Base-by-base conservation (phyloP, 768 basidiomycete species). In the Suillus variegatus region DNA sequence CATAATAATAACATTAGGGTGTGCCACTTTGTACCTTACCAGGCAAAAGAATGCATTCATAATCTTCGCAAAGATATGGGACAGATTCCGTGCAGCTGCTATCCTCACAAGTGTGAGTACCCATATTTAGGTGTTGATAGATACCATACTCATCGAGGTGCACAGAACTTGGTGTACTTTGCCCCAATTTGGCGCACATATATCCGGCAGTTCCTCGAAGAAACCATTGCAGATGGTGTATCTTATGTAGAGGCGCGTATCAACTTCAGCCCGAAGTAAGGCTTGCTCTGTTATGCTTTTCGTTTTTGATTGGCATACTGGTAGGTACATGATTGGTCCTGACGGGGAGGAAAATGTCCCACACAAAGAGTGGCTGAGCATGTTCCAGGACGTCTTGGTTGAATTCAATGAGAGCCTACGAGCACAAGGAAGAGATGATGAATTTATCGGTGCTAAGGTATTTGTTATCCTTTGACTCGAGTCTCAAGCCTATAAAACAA, bases 1-100 rank as follows among this genome's bases (percentile, higher is more conserved):
- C 88, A 92, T 66, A 90, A 91, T 61, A 91, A 89, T 6, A 81
- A 88, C 12, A 76, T 81, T 3, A 90, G 91, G 83, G 91, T 86
- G 62, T 12, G 70, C 44, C 25, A 25, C 12, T 18, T 22, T 38
- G 13, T 46, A 14, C 38, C 9, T 38, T 35, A 43, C 10, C 47
- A 1, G 38, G 18, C 49, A 60, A 43, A 47, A 12, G 54, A n/a
- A 51, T 54, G 22, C 36, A 56, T 8, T 63, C 62, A 43, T 63
- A 25, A 44, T 62, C 6, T 20, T 22, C 12, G 46, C 22, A 43
- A 65, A 92, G 91, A 93, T 93, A 57, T 93, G 92, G 92, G 73
- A 85, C 52, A 91, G 91, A 67, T 93, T 94, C 71, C 68, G 71
- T 18, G 85, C 79, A 70, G 87, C 84, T 0, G 88, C 88, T 68